A percentile compares a stretch with the other conserved stretches of the same genome.
Evolutionary conservation across 2,329 filamentous ascomycete genomes (phyloP).

Genomic region (Pezicula radicicola): DNA sequence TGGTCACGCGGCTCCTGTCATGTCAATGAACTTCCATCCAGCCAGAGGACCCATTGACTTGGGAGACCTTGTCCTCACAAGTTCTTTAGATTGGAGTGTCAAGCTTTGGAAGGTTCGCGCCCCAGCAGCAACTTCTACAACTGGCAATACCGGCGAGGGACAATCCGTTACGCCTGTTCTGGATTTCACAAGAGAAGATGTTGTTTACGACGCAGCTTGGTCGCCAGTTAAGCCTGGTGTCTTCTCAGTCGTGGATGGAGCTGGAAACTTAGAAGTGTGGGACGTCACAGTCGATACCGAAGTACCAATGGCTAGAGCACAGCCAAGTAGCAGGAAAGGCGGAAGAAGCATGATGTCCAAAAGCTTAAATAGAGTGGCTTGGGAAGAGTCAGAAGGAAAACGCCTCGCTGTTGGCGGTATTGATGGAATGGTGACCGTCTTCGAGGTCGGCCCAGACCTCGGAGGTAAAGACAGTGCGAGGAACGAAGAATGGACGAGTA

Average conservation of each 20-base stretch:
- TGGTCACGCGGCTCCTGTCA: constrained; percentile 90
- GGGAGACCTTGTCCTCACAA: constrained; percentile 88
- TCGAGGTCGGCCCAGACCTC: constrained; percentile 80
- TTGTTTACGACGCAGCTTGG: constrained; percentile 96
- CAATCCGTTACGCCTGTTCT: constrained; percentile 70
- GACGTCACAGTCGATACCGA: constrained; percentile 91
- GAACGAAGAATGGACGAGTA: constrained; percentile 86
- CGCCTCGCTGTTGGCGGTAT: constrained; percentile 87
- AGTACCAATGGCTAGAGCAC: constrained; percentile 80
- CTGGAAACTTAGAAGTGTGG: constrained; percentile 90
- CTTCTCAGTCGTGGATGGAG: constrained; percentile 91
- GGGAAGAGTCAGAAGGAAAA: constrained; percentile 88
- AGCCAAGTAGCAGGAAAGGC: constrained; percentile 64
- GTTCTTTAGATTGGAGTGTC: constrained; percentile 93
- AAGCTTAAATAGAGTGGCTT: constrained; percentile 90
- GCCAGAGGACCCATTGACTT: constrained; percentile 89
- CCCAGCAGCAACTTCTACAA: constrained; percentile 67
- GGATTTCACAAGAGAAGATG: constrained; percentile 90
- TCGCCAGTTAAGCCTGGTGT: constrained; percentile 91
- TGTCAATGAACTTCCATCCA: constrained; percentile 95
- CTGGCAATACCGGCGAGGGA: constrained; percentile 39
- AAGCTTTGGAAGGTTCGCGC: constrained; percentile 94
- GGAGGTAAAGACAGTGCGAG: constrained; percentile 82
- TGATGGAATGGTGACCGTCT: constrained; percentile 85
- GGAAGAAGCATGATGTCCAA: constrained; percentile 70